Base-by-base conservation (phyloP, 768 basidiomycete genomes). In the Lactarius akahatsu region DNA sequence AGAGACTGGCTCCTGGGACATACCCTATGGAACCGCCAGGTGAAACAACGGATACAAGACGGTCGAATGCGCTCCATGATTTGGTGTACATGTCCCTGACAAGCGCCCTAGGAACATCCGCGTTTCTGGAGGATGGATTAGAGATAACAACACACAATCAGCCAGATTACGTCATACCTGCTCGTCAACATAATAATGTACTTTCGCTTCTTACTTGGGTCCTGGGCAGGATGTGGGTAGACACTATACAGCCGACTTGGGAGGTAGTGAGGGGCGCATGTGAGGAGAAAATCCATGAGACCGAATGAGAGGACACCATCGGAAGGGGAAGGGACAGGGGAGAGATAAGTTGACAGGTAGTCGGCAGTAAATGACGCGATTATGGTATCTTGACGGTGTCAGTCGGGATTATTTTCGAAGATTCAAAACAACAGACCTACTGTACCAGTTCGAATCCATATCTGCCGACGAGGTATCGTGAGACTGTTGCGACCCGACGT, bases 1-100 rank as follows among this genome's bases (percentile, higher is more conserved):
- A 43, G 47, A 64, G n/a, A 16, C n/a, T 47, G 23, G 18, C 23
- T 50, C 26, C 10, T 11, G 38, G 56, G n/a, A n/a, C 87, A 47
- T 73, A 92, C 89, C 92, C 92, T 63, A 94, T 94, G 0, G 90
- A 91, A 8, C 92, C 92, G 11, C 92, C 92, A 0, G 92, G 92
- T n/a, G 92, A 91, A 0, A 94, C 91, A 67, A 94, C 92, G 5
- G 90, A 89, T 20, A 94, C 89, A 7, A 94, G 83, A 11, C 92
- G 86, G 74, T 94, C 92, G 71, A 94, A 94, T 2, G 92, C 91
- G 73, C 90, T 92, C 93, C 93, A 94, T 70, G 90, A 92, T 76
- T 94, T 94, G 32, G 91, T 93, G 73, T 94, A 94, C 89, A 92
- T 90, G 71, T 94, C 92, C 64, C 92, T 85, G 55, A 93, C 92